Conservation (phyloP, 768 basidiomycete genomes). For the Infundibulicybe gibba region DNA sequence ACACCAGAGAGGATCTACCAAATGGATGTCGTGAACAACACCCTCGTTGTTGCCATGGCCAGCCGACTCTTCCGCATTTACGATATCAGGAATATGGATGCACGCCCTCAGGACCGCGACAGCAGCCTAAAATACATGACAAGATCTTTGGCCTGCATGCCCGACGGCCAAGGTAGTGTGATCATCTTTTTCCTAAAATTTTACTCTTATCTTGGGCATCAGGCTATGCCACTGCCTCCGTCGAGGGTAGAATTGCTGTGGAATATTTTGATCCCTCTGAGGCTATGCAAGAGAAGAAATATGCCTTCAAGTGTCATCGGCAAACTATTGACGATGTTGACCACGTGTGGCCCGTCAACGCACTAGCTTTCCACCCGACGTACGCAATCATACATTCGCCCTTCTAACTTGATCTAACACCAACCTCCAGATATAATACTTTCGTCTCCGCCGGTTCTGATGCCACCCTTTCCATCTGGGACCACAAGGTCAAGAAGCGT, state of each 20-base stretch:
- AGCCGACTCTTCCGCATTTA: constrained; percentile 89
- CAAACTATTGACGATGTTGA: constrained; percentile 88
- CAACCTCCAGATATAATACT: constrained; percentile 68
- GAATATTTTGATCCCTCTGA: constrained; percentile 91
- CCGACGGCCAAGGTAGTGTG: constrained; percentile 75
- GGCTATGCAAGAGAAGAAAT: constrained; percentile 76
- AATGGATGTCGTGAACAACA: constrained; percentile 74
- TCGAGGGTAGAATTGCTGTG: constrained; percentile 95
- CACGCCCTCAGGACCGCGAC: constrained; percentile 78
- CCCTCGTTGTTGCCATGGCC: constrained; percentile 90
- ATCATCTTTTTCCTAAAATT: neutral
- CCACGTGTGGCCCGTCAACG: constrained; percentile 95
- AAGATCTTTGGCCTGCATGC: constrained; percentile 87
- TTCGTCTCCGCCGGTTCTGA: constrained; percentile 97
- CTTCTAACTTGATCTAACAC: neutral
- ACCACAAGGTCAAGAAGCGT: constrained; percentile 94
- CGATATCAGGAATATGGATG: constrained; percentile 75
- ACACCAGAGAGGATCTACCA: constrained; percentile 86
- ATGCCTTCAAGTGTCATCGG: constrained; percentile 97
- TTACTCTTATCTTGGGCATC: neutral
- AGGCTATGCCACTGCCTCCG: constrained; percentile 93
- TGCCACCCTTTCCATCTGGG: constrained; percentile 93
- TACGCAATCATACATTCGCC: constrained; percentile 23
- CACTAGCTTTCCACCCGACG: constrained; percentile 90
- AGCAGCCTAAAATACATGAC: constrained; percentile 97